Evolutionary conservation across 2,329 filamentous ascomycete species (phyloP).

Genomic region (Myriangium duriaei): DNA sequence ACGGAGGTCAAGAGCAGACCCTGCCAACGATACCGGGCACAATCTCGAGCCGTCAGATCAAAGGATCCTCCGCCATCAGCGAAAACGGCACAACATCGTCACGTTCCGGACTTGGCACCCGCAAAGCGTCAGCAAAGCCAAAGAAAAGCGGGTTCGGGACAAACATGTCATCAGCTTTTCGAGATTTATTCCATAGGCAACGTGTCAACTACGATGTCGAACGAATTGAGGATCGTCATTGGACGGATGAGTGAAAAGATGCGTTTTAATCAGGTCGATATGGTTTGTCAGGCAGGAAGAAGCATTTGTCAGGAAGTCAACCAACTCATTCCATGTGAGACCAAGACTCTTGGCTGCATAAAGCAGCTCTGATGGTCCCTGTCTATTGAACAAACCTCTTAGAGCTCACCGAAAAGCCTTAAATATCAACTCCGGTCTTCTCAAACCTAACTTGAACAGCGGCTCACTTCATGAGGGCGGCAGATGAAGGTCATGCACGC

Average conservation of each 20-base stretch:
- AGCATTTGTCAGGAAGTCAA: not conserved
- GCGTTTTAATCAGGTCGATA: no score
- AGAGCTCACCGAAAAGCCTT: no score
- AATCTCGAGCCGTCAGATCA: slow-evolving; percentile 7
- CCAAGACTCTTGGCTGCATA: no score
- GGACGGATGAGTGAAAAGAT: slow-evolving; percentile 20
- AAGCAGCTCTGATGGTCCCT: no score
- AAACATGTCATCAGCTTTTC: slow-evolving; percentile 15
- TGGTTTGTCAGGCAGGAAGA: no score
- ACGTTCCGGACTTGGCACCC: no score
- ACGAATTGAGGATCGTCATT: slow-evolving; percentile 18
- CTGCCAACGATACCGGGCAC: slow-evolving; percentile 8
- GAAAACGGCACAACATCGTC: not conserved
- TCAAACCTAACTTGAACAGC: no score
- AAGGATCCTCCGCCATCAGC: not conserved
- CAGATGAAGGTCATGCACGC: no score
- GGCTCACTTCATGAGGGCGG: no score
- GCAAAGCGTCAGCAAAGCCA: not conserved
- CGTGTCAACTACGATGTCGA: slow-evolving; percentile 17
- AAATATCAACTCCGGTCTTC: no score
- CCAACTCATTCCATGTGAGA: not conserved
- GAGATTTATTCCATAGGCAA: slow-evolving; percentile 17
- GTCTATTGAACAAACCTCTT: no score
- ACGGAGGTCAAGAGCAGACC: no score
- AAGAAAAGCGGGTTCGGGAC: not conserved